These are phyloP conservation scores for Dioscorea zingiberensis DNA, from an alignment of 106 monocot genomes.

Conservation along the genomic window DNA sequence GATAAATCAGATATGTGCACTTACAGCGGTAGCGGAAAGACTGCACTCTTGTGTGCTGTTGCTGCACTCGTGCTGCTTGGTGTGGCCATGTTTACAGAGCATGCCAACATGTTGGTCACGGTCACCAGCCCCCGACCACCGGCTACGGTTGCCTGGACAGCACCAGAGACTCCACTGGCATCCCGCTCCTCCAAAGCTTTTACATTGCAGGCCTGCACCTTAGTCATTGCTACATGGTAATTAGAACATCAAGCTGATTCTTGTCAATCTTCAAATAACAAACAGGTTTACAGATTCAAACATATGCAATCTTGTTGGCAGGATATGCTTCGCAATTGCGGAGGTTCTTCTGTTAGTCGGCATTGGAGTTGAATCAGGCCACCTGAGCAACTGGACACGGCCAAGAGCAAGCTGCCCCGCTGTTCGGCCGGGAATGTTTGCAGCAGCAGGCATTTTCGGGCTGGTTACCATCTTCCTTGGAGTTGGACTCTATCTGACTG, in stretches of 20 bases:
- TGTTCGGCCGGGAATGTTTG: conserved; percentile 50
- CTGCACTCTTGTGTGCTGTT: conserved; percentile 43
- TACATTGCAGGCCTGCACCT: conserved; percentile 46
- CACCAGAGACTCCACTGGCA: conserved; percentile 1
- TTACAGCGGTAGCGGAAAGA: conserved; percentile 59
- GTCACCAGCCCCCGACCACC: conserved; percentile 28
- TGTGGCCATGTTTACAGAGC: conserved; percentile 63
- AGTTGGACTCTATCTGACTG: conserved; percentile 61
- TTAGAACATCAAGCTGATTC: neutral
- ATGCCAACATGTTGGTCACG: conserved; percentile 67
- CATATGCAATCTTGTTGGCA: conserved; percentile 6
- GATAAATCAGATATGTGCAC: conserved; percentile 32
- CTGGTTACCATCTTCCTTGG: conserved; percentile 76
- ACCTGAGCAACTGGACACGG: conserved; percentile 54
- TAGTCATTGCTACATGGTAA: conserved; percentile 71
- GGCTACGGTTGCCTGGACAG: conserved; percentile 7
- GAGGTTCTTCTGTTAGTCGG: conserved; percentile 73
- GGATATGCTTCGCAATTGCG: conserved; percentile 71
- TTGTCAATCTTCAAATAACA: too few species aligned
- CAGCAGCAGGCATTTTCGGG: conserved; percentile 65
- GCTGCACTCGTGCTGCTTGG: conserved; percentile 65
- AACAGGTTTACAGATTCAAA: too few species aligned
- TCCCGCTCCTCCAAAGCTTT: conserved; percentile 14
- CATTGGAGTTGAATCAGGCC: conserved; percentile 53
- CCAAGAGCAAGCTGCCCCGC: conserved; percentile 43